Percentiles rank a stretch among this genome's conserved stretches.
phyloP scores from a whole-genome alignment of 2,329 filamentous ascomycete genomes.

The Westerdykella ornata region DNA sequence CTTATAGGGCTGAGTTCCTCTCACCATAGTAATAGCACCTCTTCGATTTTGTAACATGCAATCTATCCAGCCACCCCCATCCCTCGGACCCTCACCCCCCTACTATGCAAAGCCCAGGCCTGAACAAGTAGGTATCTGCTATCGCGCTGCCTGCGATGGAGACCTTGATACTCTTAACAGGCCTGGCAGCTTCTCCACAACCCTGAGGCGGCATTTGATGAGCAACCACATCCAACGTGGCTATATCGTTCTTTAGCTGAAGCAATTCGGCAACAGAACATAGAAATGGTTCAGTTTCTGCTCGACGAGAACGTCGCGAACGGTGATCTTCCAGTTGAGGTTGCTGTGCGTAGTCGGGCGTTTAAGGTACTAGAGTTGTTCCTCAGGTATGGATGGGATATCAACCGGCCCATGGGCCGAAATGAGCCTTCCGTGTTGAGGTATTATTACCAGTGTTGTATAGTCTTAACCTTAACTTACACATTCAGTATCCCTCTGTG shows the following conservation, averaged over 20 bases:
- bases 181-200: conserved; percentile 1
- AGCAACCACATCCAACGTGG: conserved; percentile 3
- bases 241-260: not conserved
- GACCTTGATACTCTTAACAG: conserved; percentile 6
- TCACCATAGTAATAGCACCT: too few species aligned
- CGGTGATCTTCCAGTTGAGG: conserved; percentile 3
- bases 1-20: too few species aligned
- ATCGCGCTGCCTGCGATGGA: conserved; percentile 5
- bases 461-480: not conserved
- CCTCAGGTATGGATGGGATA: conserved; percentile 1
- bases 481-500: conserved; percentile 2
- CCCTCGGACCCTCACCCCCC: not conserved
- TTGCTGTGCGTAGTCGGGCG: conserved; percentile 7
- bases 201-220: not conserved
- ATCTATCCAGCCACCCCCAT: too few species aligned
- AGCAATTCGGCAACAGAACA: conserved; percentile 3
- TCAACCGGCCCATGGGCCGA: not conserved
- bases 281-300: conserved; percentile 6
- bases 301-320: conserved; percentile 4
- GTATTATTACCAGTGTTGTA: not conserved
- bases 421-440: not conserved
- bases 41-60: too few species aligned
- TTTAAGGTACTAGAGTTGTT: conserved; percentile 6
- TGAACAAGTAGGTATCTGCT: conserved; percentile 5
- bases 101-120: not conserved